These are phyloP conservation scores for Adiantum capillusveneris DNA, from an alignment of 75 land plant species.

Conservation along the genomic window DNA sequence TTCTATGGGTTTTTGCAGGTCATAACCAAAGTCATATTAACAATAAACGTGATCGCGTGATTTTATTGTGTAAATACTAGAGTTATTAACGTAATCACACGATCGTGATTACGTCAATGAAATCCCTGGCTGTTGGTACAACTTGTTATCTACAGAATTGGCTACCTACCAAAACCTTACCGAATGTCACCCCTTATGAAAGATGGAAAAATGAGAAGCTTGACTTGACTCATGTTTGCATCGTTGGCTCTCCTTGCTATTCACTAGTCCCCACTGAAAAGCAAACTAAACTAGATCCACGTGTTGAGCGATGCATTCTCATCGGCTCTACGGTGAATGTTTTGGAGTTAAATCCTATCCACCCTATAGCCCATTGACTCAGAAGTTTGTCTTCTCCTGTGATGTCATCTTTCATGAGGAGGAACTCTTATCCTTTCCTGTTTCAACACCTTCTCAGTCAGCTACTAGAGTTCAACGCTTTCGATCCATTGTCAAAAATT, in stretches of 20 bases:
- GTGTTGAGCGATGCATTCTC: slow-evolving; percentile 6
- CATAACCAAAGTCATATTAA: too few relatives aligned
- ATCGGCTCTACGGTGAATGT: slow-evolving; percentile 5
- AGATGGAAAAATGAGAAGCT: slow-evolving; percentile 3
- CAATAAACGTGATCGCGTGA: too few relatives aligned
- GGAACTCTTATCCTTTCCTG: not conserved
- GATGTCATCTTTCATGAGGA: not conserved
- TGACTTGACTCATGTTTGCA: not conserved
- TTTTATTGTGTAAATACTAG: too few relatives aligned
- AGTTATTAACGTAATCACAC: too few relatives aligned
- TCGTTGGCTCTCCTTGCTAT: slow-evolving; percentile 8
- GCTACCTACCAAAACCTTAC: not conserved
- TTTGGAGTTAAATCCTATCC: not conserved
- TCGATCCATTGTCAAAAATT: too few relatives aligned
- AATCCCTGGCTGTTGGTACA: not conserved
- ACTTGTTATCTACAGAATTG: not conserved
- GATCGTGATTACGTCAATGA: too few relatives aligned
- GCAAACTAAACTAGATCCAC: slow-evolving; percentile 12
- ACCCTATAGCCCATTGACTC: not conserved
- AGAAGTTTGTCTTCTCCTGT: not conserved
- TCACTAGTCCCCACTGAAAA: slow-evolving; percentile 4
- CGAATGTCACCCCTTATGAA: not conserved
- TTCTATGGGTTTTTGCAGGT: too few relatives aligned
- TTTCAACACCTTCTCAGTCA: not conserved
- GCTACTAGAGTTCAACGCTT: too few relatives aligned